Percentiles rank a stretch among this genome's conserved stretches.
phyloP scores from a whole-genome alignment of 2,329 filamentous ascomycete species.

The Fragosphaeria purpurea region DNA sequence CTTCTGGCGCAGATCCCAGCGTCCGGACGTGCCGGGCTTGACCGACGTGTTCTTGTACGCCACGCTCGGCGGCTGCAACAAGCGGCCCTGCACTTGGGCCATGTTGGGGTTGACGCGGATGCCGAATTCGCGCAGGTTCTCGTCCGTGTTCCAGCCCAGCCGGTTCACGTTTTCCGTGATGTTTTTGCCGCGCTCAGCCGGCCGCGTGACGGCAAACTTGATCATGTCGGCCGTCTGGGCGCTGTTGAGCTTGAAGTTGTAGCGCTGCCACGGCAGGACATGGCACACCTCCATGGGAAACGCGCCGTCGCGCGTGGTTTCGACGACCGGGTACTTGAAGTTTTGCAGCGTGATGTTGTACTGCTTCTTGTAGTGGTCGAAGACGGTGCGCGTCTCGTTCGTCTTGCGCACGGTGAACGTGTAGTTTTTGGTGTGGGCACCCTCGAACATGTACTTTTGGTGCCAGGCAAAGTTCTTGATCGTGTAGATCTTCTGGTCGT shows the following conservation, averaged over 20 bases:
- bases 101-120: slow-evolving; percentile 57
- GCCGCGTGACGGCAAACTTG: slow-evolving; percentile 77
- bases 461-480: slow-evolving; percentile 43
- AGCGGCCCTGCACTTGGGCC: slow-evolving; percentile 56
- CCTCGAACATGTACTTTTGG: slow-evolving; percentile 30
- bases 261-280: slow-evolving; percentile 46
- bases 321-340: slow-evolving; percentile 44
- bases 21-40: slow-evolving; percentile 57
- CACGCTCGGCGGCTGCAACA: slow-evolving; percentile 63
- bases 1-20: slow-evolving; percentile 80
- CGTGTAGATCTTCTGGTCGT: slow-evolving; percentile 38
- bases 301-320: slow-evolving; percentile 41
- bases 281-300: slow-evolving; percentile 55
- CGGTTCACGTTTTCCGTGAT: slow-evolving; percentile 59
- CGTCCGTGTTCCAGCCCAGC: slow-evolving; percentile 59
- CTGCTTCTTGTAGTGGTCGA: slow-evolving; percentile 44
- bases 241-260: slow-evolving; percentile 51
- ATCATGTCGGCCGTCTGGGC: slow-evolving; percentile 77
- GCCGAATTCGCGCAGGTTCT: slow-evolving; percentile 61
- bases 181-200: slow-evolving; percentile 53
- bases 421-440: slow-evolving; percentile 39
- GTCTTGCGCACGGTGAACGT: slow-evolving; percentile 45
- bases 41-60: slow-evolving; percentile 49
- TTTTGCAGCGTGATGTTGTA: slow-evolving; percentile 42
- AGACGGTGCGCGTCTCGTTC: slow-evolving; percentile 35